Evolutionary conservation across 2,329 filamentous ascomycete genomes (phyloP).

Genomic region (Dothistroma pini): DNA sequence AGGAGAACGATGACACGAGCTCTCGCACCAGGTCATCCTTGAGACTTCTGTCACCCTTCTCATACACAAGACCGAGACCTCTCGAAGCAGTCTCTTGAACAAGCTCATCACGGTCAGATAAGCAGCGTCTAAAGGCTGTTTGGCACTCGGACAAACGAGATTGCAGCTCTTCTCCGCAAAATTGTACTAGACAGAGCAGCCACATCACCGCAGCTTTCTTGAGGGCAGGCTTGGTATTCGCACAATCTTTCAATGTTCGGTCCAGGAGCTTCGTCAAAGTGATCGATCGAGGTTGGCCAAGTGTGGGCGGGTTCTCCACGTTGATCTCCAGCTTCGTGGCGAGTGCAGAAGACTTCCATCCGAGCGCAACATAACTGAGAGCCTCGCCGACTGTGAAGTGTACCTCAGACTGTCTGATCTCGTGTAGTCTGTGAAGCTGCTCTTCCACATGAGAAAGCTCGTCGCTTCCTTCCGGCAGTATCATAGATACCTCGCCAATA

Average conservation of each 20-base stretch:
- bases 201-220: slow-evolving; percentile 93
- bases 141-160: slow-evolving; percentile 73
- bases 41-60: slow-evolving; percentile 77
- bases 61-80: slow-evolving; percentile 88
- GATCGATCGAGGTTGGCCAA: slow-evolving; percentile 36
- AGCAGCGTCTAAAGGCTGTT: slow-evolving; percentile 78
- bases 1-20: slow-evolving; percentile 78
- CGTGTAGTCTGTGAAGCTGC: slow-evolving; percentile 71
- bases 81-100: slow-evolving; percentile 94
- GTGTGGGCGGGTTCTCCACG: slow-evolving; percentile 32
- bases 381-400: slow-evolving; percentile 92
- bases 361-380: slow-evolving; percentile 68
- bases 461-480: slow-evolving; percentile 48
- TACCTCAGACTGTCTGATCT: slow-evolving; percentile 78
- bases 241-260: slow-evolving; percentile 72
- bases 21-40: slow-evolving; percentile 83
- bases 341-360: slow-evolving; percentile 81
- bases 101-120: slow-evolving; percentile 85
- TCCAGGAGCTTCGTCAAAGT: slow-evolving; percentile 59
- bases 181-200: slow-evolving; percentile 87
- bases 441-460: slow-evolving; percentile 57
- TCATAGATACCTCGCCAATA: slow-evolving; percentile 71
- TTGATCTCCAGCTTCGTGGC: slow-evolving; percentile 74
- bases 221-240: slow-evolving; percentile 80
- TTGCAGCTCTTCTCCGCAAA: slow-evolving; percentile 82